Evolutionary conservation across 345 rosid species (phyloP).

Genomic region (Syzygium jambos): DNA sequence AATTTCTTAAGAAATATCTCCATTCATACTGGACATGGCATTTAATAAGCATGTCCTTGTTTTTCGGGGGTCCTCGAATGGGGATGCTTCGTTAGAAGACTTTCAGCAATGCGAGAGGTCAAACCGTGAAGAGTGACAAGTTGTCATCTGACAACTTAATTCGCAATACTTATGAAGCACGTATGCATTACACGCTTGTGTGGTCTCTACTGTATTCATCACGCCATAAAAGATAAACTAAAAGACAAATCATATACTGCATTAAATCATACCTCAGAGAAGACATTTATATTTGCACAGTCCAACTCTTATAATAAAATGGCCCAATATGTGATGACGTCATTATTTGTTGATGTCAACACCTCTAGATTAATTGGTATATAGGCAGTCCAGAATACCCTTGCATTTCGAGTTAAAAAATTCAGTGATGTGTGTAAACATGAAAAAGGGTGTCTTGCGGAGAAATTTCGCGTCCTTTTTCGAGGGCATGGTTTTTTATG

Average conservation of each 20-base stretch:
- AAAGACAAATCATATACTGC: not conserved
- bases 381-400: not conserved
- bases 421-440: not conserved
- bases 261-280: not conserved
- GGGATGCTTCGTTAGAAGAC: not conserved
- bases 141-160: not conserved
- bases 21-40: not conserved
- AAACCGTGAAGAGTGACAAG: not conserved
- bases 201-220: not conserved
- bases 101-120: not conserved
- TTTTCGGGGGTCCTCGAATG: not conserved
- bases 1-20: not conserved
- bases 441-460: not conserved
- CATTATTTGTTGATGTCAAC: not conserved
- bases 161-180: not conserved
- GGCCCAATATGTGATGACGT: not conserved
- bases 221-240: not conserved
- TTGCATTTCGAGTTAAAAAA: not conserved
- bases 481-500: not conserved
- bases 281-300: not conserved
- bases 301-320: not conserved
- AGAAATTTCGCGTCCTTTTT: not conserved
- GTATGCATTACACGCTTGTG: not conserved
- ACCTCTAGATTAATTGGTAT: not conserved
- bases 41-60: not conserved